Evolutionary conservation across 106 monocot species (phyloP).

Genomic region (Posidonia australis): DNA sequence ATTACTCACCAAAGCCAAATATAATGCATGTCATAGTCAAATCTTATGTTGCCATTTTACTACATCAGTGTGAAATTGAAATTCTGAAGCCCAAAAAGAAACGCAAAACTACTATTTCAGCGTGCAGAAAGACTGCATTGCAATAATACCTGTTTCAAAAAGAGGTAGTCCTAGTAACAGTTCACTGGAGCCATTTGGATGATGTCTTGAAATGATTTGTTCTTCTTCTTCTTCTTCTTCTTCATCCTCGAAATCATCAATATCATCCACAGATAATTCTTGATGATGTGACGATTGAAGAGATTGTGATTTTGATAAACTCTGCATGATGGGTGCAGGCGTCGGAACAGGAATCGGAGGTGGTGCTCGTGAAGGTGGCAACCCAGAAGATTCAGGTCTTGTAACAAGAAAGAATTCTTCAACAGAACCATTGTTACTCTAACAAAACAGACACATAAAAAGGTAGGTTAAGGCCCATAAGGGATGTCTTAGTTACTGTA

Average conservation of each 20-base stretch:
- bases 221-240: slow-evolving; percentile 73
- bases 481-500: no score
- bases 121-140: neutral
- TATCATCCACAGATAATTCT: slow-evolving; percentile 88
- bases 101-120: neutral
- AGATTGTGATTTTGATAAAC: slow-evolving; percentile 47
- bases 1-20: no score
- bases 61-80: neutral
- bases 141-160: slow-evolving; percentile 62
- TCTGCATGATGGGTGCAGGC: slow-evolving; percentile 8
- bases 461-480: neutral
- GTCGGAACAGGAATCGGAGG: slow-evolving; percentile 43
- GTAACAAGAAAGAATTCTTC: slow-evolving; percentile 82
- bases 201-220: slow-evolving; percentile 39
- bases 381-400: slow-evolving; percentile 62
- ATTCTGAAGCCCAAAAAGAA: neutral
- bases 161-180: slow-evolving; percentile 44
- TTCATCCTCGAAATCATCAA: slow-evolving; percentile 88
- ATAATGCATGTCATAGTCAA: no score
- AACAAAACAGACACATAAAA: slow-evolving; percentile 15
- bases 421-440: slow-evolving; percentile 44
- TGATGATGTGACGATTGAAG: slow-evolving; percentile 61
- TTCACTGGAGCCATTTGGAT: slow-evolving; percentile 47
- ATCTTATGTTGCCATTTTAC: no score
- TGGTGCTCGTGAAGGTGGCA: slow-evolving; percentile 57